Evolutionary conservation across 108 stramenopile genomes (phyloP).

Genomic region (Skeletonema potamos): DNA sequence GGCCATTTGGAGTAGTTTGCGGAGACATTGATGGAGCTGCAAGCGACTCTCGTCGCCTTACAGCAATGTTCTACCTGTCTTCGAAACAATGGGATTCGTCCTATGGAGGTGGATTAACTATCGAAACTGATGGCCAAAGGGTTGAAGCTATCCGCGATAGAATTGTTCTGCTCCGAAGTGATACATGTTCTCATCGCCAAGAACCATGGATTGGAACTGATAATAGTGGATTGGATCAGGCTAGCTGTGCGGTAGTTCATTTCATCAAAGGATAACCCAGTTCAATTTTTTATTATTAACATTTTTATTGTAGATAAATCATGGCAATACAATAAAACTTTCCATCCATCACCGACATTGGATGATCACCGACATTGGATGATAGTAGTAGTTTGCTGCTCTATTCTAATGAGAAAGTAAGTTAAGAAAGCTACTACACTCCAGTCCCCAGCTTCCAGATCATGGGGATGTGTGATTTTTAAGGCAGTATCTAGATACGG

Average conservation of each 20-base stretch:
- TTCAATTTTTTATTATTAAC: neutral
- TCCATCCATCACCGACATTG: too few relatives aligned
- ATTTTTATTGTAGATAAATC: too few relatives aligned
- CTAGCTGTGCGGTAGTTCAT: conserved; percentile 31
- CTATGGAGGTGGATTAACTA: conserved; percentile 35
- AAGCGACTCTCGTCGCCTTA: conserved; percentile 26
- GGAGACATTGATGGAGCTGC: conserved; percentile 25
- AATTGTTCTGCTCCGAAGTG: conserved; percentile 29
- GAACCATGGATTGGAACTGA: conserved; percentile 39
- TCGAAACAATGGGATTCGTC: conserved; percentile 30
- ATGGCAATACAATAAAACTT: too few relatives aligned
- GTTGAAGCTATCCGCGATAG: conserved; percentile 32
- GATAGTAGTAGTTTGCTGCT: too few relatives aligned
- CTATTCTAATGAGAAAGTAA: too few relatives aligned
- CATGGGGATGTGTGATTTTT: too few relatives aligned
- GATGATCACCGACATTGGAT: too few relatives aligned
- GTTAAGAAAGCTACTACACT: too few relatives aligned
- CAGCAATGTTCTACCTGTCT: conserved; percentile 33
- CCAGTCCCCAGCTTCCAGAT: too few relatives aligned
- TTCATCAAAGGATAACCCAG: conserved; percentile 24
- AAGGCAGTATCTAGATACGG: too few relatives aligned
- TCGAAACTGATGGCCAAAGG: conserved; percentile 20
- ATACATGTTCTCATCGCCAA: conserved; percentile 34
- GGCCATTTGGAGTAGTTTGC: conserved; percentile 35
- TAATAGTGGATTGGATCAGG: conserved; percentile 20